phyloP scores from a whole-genome alignment of 345 rosid genomes.

The Bruguiera sexangula region DNA sequence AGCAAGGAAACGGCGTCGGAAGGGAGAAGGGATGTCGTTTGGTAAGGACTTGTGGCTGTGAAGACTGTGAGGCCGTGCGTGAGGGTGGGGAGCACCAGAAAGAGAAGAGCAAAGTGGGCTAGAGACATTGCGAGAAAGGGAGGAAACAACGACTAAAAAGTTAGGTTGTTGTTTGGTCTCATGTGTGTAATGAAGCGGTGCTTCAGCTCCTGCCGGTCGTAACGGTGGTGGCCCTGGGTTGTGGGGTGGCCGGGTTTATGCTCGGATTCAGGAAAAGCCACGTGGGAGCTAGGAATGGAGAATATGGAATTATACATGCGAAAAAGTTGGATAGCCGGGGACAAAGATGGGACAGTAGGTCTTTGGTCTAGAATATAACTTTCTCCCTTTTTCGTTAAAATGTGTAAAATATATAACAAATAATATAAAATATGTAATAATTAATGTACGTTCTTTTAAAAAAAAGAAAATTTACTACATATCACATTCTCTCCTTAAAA shows the following conservation, averaged over 20 bases:
- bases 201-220: background rate
- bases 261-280: conserved; percentile 16
- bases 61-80: conserved; percentile 12
- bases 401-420: too few relatives aligned
- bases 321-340: too few relatives aligned
- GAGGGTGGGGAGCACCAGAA: conserved; percentile 18
- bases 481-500: too few relatives aligned
- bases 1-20: conserved; percentile 71
- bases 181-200: background rate
- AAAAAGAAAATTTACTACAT: too few relatives aligned
- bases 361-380: too few relatives aligned
- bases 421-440: too few relatives aligned
- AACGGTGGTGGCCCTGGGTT: background rate
- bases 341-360: too few relatives aligned
- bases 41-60: conserved; percentile 23
- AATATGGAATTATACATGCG: background rate
- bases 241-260: conserved; percentile 24
- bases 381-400: too few relatives aligned
- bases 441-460: too few relatives aligned
- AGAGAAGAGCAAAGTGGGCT: conserved; percentile 10
- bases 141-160: background rate
- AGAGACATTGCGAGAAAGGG: too few relatives aligned
- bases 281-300: conserved; percentile 29
- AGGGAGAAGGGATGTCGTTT: conserved; percentile 36
- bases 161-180: conserved; percentile 1